phyloP scores from a whole-genome alignment of 768 basidiomycete species.

The Boletus rubroflammeus region DNA sequence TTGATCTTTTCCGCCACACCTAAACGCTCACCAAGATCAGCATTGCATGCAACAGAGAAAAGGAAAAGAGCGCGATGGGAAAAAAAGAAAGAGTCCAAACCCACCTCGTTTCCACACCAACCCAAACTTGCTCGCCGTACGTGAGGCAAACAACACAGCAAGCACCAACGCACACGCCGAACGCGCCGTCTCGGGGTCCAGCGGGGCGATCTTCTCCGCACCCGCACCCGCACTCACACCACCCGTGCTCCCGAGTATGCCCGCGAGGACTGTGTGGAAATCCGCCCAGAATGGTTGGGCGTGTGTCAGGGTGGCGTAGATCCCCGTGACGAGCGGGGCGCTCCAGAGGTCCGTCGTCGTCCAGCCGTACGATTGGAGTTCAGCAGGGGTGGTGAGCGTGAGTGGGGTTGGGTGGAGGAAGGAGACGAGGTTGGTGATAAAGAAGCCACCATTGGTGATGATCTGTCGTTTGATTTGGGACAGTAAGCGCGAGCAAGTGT shows the following conservation, averaged over 20 bases:
- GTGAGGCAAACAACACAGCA: slow-evolving; percentile 53
- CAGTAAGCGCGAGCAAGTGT: neutral
- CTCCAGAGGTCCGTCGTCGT: slow-evolving; percentile 82
- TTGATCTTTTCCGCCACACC: slow-evolving; percentile 27
- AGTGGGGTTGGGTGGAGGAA: slow-evolving; percentile 72
- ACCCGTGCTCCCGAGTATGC: slow-evolving; percentile 37
- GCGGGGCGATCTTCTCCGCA: slow-evolving; percentile 36
- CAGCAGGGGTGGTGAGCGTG: slow-evolving; percentile 69
- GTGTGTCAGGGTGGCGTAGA: slow-evolving; percentile 82
- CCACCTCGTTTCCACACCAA: slow-evolving; percentile 18
- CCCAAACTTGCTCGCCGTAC: slow-evolving; percentile 65
- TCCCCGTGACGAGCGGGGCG: slow-evolving; percentile 69
- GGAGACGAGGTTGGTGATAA: slow-evolving; percentile 70
- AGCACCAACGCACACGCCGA: slow-evolving; percentile 70
- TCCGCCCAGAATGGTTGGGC: slow-evolving; percentile 83
- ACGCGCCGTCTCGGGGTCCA: slow-evolving; percentile 64
- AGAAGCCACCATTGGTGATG: slow-evolving; percentile 77
- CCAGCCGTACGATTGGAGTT: slow-evolving; percentile 83
- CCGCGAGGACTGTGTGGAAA: slow-evolving; percentile 45
- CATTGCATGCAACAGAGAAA: neutral
- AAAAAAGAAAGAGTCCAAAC: neutral
- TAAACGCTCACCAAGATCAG: neutral
- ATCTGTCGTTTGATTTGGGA: slow-evolving; percentile 38
- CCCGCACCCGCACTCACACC: neutral
- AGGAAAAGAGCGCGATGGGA: neutral